phyloP scores from a whole-genome alignment of 163 green algal species.

The Prototheca cutis region DNA sequence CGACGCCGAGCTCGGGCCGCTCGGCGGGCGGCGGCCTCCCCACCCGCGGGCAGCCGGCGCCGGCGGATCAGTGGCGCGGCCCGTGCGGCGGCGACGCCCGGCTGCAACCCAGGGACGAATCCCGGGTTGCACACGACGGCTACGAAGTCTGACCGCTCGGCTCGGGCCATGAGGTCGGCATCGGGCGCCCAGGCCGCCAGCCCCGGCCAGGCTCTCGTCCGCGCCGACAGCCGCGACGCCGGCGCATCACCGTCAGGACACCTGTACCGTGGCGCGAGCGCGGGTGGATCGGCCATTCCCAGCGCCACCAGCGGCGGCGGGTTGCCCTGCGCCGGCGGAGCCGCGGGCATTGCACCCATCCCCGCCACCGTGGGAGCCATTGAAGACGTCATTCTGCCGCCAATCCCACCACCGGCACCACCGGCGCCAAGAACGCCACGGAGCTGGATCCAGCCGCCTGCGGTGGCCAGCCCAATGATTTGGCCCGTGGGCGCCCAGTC shows the following conservation, averaged over 20 bases:
- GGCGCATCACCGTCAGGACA: conserved; percentile 13
- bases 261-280: conserved; percentile 9
- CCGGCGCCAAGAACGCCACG: too few relatives aligned
- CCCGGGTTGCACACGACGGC: conserved; percentile 61
- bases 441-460: conserved; percentile 53
- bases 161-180: neutral
- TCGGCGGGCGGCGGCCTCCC: conserved; percentile 30
- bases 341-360: neutral
- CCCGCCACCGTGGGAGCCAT: too few relatives aligned
- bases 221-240: conserved; percentile 35
- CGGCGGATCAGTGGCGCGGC: neutral
- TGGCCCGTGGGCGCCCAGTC: conserved; percentile 41
- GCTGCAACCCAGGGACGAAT: neutral
- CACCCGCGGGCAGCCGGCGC: conserved; percentile 2
- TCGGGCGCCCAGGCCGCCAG: conserved; percentile 36
- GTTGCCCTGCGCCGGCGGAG: neutral
- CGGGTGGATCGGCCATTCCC: conserved; percentile 13
- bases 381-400: too few relatives aligned
- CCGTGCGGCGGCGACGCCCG: conserved; percentile 5
- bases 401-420: too few relatives aligned
- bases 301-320: conserved; percentile 6
- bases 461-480: conserved; percentile 47
- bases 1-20: conserved; percentile 24
- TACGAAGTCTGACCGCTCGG: conserved; percentile 67
- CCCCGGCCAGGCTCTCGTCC: conserved; percentile 16